Evolutionary conservation across 805 yeast species (phyloP), one percentile per base, ranked within the genome.

Genomic region (Allodekkera sacchari): DNA sequence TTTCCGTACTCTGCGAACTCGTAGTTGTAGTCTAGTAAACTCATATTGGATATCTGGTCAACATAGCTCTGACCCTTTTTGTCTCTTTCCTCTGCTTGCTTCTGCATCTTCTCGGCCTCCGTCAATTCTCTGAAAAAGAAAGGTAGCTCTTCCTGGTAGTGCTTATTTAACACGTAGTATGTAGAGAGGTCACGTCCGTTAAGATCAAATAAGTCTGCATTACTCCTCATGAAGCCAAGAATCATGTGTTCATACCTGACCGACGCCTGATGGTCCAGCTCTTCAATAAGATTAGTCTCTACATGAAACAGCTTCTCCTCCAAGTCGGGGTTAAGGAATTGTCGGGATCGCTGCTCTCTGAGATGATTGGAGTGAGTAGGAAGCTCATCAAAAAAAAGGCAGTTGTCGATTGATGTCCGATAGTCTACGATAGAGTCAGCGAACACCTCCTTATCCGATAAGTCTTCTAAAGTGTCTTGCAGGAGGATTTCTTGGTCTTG

Each of bases 191-290:
- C 37, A 4, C 27, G 32, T 24, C 45, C 50, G 21, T 50, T 45
- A 7, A 35, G 25, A 18, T 30, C 39, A 12, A 48, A 35, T 7
- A 36, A 25, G 9, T 35, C 36, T n/a, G 41, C 30, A n/a, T 36
- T 39, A 8, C 47, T 33, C n/a, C 41, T 29, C 31, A 53, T 30
- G 28, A 36, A 39, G 6, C 44, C 44, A 29, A 53, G 35, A 5
- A 52, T 26, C 5, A 42, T 18, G 26, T 51, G 41, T 23, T 53
- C 59, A 27, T 46, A 44, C 25, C 41, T 41, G 13, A 48, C 34
- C 7, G 55, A 45, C n/a, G 35, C 35, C 30, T 44, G 41, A 14
- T 37, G 31, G 28, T 53, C 59, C 20, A 42, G 30, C 10, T 41
- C 25, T 22, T 51, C 50, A 25, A 53, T 28, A 17, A 39, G 19